Evolutionary conservation across 1,139 yeast genomes (phyloP).

Genomic region (Kluyveromyces marxianus): DNA sequence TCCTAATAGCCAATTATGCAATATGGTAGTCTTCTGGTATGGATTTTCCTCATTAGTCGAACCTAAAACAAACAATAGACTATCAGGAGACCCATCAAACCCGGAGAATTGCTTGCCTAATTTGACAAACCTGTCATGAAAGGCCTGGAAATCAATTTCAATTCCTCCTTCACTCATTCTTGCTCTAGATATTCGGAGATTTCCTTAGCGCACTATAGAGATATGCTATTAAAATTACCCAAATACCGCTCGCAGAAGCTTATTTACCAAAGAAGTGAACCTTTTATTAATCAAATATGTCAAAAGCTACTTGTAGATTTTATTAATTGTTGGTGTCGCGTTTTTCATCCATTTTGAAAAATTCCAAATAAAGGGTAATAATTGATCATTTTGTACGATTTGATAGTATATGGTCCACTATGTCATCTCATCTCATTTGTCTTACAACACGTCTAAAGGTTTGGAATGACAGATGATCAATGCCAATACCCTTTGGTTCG

Average conservation of each 20-base stretch:
- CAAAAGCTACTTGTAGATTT: too few relatives aligned
- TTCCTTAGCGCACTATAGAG: background rate
- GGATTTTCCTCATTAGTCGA: constrained; percentile 84
- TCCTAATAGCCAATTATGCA: constrained; percentile 90
- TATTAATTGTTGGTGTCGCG: background rate
- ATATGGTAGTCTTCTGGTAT: constrained; percentile 78
- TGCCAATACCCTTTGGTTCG: too few relatives aligned
- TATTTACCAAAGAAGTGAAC: background rate
- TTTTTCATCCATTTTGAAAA: background rate
- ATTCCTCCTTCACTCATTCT: constrained; percentile 25
- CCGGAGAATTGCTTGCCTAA: constrained; percentile 28
- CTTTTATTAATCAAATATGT: background rate
- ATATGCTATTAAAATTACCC: too few relatives aligned
- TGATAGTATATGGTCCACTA: background rate
- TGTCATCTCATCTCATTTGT: too few relatives aligned
- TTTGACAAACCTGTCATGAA: constrained; percentile 29
- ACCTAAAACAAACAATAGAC: constrained; percentile 67
- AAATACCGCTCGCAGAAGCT: background rate
- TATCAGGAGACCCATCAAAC: constrained; percentile 43
- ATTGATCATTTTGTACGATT: background rate
- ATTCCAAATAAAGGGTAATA: background rate
- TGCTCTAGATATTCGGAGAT: background rate
- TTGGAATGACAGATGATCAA: too few relatives aligned
- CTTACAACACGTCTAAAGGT: too few relatives aligned
- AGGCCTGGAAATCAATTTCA: constrained; percentile 38